phyloP scores from a whole-genome alignment of 2,329 filamentous ascomycete species.

The Diplocarpon rosae region DNA sequence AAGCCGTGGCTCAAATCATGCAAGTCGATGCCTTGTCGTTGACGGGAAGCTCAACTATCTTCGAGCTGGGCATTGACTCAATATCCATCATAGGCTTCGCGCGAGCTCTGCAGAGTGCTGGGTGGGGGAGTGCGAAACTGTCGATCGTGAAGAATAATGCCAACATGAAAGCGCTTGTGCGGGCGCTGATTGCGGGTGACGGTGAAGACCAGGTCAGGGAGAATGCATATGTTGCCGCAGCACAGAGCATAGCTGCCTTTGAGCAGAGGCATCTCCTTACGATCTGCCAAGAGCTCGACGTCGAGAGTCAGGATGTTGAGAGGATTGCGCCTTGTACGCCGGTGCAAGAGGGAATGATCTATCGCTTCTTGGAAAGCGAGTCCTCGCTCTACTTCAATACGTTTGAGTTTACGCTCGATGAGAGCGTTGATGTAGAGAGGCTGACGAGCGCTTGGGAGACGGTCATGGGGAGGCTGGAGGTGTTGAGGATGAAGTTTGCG shows the following conservation, averaged over 20 bases:
- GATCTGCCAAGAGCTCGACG: slow-evolving; percentile 37
- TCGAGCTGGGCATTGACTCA: slow-evolving; percentile 80
- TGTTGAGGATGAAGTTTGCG: slow-evolving; percentile 64
- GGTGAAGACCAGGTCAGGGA: slow-evolving; percentile 6
- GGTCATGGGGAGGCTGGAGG: slow-evolving; percentile 42
- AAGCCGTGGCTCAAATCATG: slow-evolving; percentile 36
- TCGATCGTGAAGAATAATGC: slow-evolving; percentile 57
- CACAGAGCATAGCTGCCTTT: slow-evolving; percentile 31
- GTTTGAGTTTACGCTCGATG: slow-evolving; percentile 50
- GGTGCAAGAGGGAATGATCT: slow-evolving; percentile 78
- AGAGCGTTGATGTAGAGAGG: slow-evolving; percentile 32
- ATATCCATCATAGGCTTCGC: slow-evolving; percentile 69
- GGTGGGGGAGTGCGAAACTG: slow-evolving; percentile 49
- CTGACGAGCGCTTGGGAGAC: slow-evolving; percentile 48
- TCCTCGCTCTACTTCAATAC: slow-evolving; percentile 63
- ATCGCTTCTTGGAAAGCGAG: slow-evolving; percentile 48
- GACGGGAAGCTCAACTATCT: slow-evolving; percentile 55
- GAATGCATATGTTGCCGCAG: slow-evolving; percentile 26
- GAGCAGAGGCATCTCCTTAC: slow-evolving; percentile 23
- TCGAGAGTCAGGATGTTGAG: slow-evolving; percentile 48
- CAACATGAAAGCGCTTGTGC: slow-evolving; percentile 35
- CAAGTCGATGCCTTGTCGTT: slow-evolving; percentile 29
- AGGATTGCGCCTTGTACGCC: slow-evolving; percentile 73
- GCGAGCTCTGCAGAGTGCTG: slow-evolving; percentile 48
- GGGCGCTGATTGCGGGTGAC: slow-evolving; percentile 19